Evolutionary conservation across 176 grass and related monocot species (phyloP).

Genomic region (Eleusine coracana): DNA sequence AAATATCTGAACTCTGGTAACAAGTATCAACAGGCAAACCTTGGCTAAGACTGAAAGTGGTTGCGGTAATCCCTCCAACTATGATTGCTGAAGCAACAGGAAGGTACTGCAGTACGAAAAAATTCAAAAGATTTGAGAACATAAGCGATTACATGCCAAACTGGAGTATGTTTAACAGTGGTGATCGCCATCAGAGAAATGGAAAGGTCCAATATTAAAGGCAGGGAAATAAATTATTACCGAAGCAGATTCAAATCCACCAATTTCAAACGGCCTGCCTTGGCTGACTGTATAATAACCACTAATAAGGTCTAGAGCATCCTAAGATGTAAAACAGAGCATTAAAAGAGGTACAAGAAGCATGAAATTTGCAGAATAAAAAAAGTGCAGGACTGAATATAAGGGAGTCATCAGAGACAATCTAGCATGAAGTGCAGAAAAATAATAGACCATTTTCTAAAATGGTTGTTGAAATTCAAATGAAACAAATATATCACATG

Average conservation of each 20-base stretch:
- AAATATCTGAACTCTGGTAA: not conserved
- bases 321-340: constrained; percentile 59
- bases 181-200: not conserved
- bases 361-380: constrained; percentile 12
- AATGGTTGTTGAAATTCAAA: constrained; percentile 10
- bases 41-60: constrained; percentile 90
- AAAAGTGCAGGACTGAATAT: not conserved
- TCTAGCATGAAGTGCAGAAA: constrained; percentile 17
- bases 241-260: constrained; percentile 72
- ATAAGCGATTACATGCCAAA: not conserved
- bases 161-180: not conserved
- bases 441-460: constrained; percentile 12
- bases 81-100: constrained; percentile 87
- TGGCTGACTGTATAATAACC: constrained; percentile 72
- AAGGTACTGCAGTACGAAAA: constrained; percentile 64
- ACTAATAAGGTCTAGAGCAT: constrained; percentile 91
- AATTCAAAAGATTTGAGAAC: constrained; percentile 11
- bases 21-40: constrained; percentile 43
- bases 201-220: not conserved
- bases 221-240: constrained; percentile 52
- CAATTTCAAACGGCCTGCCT: constrained; percentile 63
- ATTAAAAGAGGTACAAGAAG: constrained; percentile 29
- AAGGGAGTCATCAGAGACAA: constrained; percentile 18
- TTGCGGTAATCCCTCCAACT: constrained; percentile 80
- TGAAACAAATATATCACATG: constrained; percentile 10